Percentiles rank a stretch among this genome's conserved stretches.
phyloP scores from a whole-genome alignment of 495 filamentous ascomycete species.

The Trichoderma reesei region DNA sequence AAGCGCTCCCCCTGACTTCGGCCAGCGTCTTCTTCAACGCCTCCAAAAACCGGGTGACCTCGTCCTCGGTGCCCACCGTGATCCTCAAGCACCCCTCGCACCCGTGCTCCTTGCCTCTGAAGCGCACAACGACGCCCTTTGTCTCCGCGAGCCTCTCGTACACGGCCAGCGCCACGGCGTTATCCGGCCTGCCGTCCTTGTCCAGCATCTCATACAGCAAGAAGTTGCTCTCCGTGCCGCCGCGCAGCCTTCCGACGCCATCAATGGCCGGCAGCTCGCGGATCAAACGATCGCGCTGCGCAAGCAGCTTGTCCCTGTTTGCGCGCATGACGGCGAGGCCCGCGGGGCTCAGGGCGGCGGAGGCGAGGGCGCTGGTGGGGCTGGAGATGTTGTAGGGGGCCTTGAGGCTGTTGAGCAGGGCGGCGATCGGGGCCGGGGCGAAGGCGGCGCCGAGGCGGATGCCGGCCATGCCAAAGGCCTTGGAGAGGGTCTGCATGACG shows the following conservation, averaged over 20 bases:
- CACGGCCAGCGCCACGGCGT: constrained; percentile 60
- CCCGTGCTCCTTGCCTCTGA: constrained; percentile 83
- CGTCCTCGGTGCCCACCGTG: constrained; percentile 82
- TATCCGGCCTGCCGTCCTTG: constrained; percentile 61
- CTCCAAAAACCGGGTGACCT: constrained; percentile 67
- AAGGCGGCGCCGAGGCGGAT: constrained; percentile 70
- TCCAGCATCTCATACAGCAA: constrained; percentile 81
- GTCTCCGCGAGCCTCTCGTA: constrained; percentile 82
- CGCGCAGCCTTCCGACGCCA: constrained; percentile 72
- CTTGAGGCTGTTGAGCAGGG: constrained; percentile 79
- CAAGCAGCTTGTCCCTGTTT: constrained; percentile 57
- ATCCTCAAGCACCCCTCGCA: constrained; percentile 83
- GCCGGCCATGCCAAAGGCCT: constrained; percentile 91
- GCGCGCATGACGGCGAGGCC: constrained; percentile 62
- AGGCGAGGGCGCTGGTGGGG: constrained; percentile 74
- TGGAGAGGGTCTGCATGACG: constrained; percentile 94
- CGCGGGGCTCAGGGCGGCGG: constrained; percentile 51
- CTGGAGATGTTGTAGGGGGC: constrained; percentile 91
- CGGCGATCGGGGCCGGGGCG: constrained; percentile 46
- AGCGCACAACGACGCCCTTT: constrained; percentile 83
- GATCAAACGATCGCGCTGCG: constrained; percentile 68
- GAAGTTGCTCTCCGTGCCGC: constrained; percentile 79
- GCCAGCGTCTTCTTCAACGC: constrained; percentile 54
- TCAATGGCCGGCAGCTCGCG: constrained; percentile 61
- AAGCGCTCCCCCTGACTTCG: constrained; percentile 33